Evolutionary conservation across 192 early-diverging fungal species (phyloP).

Genomic region (Dimargaris verticillata): DNA sequence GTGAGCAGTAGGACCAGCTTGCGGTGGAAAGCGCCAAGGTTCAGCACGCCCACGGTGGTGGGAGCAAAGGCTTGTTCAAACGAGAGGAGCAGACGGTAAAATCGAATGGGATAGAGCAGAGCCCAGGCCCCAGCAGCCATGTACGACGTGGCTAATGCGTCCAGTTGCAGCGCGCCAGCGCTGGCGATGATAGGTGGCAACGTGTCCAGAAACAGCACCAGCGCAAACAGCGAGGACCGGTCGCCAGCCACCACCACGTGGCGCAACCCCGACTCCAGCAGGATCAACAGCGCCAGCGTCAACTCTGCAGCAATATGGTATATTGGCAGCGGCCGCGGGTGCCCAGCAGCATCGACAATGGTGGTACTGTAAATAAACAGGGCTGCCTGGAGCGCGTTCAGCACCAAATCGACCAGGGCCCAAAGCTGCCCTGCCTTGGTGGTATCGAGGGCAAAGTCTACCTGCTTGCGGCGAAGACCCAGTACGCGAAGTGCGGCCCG

Average conservation of each 20-base stretch:
- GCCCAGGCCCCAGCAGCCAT: constrained; percentile 30
- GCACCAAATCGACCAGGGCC: constrained; percentile 21
- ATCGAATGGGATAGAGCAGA: constrained; percentile 29
- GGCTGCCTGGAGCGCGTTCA: constrained; percentile 19
- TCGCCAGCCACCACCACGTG: constrained; percentile 25
- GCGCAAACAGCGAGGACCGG: constrained; percentile 18
- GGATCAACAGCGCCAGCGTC: constrained; percentile 16
- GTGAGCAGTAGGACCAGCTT: constrained; percentile 20
- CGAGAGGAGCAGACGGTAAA: constrained; percentile 23
- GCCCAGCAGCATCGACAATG: constrained; percentile 13
- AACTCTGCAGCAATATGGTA: constrained; percentile 19
- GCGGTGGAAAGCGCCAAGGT: constrained; percentile 19
- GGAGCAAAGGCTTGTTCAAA: constrained; percentile 18
- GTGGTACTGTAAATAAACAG: constrained; percentile 26
- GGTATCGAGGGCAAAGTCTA: constrained; percentile 25
- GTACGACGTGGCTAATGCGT: constrained; percentile 19
- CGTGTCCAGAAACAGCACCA: constrained; percentile 22
- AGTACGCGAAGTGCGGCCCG: too few relatives aligned
- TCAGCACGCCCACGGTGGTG: constrained; percentile 14
- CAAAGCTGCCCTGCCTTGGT: constrained; percentile 25
- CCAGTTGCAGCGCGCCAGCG: constrained; percentile 15
- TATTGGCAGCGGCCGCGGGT: constrained; percentile 17
- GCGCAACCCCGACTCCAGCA: constrained; percentile 20
- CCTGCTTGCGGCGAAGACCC: constrained; percentile 13
- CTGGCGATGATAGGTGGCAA: constrained; percentile 20